A percentile compares a stretch with the other conserved stretches of the same genome.
These are phyloP conservation scores for Coprinopsis strossmayeri DNA, from an alignment of 768 basidiomycete genomes.

Conservation along the genomic window DNA sequence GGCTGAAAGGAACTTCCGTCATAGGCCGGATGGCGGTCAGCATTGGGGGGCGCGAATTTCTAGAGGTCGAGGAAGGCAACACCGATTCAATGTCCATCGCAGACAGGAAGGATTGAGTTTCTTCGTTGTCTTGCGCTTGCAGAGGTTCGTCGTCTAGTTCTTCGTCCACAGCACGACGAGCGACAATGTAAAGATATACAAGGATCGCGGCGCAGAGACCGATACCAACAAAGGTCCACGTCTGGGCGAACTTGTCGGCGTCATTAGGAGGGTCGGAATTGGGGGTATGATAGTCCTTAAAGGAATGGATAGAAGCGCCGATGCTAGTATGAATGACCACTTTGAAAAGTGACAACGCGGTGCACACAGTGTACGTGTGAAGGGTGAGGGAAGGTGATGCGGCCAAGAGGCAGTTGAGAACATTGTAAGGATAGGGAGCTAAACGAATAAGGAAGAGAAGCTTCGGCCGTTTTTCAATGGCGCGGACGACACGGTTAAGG, in stretches of 20 bases:
- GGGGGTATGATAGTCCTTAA: slow-evolving; percentile 54
- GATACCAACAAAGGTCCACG: slow-evolving; percentile 68
- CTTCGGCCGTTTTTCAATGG: slow-evolving; percentile 82
- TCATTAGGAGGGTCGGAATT: slow-evolving; percentile 29
- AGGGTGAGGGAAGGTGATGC: slow-evolving; percentile 79
- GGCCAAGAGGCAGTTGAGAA: slow-evolving; percentile 91
- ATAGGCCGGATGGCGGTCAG: slow-evolving; percentile 21
- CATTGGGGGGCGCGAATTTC: no score
- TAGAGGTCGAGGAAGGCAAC: slow-evolving; percentile 15
- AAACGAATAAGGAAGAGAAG: slow-evolving; percentile 88
- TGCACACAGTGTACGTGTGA: slow-evolving; percentile 72
- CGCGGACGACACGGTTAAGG: slow-evolving; percentile 75
- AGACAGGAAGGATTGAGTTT: slow-evolving; percentile 48
- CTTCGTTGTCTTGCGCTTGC: slow-evolving; percentile 32
- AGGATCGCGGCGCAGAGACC: slow-evolving; percentile 68
- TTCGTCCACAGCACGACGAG: slow-evolving; percentile 54
- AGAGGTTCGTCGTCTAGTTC: slow-evolving; percentile 38
- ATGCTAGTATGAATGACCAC: slow-evolving; percentile 87
- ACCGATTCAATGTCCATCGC: slow-evolving; percentile 23
- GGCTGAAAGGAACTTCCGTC: slow-evolving; percentile 41
- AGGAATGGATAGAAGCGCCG: slow-evolving; percentile 82
- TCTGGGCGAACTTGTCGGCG: slow-evolving; percentile 43
- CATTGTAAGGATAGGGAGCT: slow-evolving; percentile 90
- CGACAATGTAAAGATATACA: slow-evolving; percentile 74
- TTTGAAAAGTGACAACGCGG: slow-evolving; percentile 82